Percentiles rank a stretch among this genome's conserved stretches.
phyloP scores from a whole-genome alignment of 169 alveolate genomes.

The Theileria orientalis region DNA sequence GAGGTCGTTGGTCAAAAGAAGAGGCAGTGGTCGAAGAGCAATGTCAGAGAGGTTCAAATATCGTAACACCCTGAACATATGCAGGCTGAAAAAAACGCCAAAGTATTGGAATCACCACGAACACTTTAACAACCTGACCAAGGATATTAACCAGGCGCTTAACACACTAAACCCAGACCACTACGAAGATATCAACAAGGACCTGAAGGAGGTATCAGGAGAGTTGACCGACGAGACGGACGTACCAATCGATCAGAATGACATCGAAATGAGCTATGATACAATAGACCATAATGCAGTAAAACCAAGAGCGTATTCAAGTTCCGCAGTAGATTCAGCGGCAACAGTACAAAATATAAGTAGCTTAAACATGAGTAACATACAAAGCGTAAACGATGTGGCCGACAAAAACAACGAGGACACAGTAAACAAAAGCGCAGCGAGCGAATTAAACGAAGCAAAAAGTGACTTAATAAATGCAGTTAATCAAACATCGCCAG shows the following conservation, averaged over 20 bases:
- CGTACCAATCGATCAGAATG: neutral
- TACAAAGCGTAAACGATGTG: neutral
- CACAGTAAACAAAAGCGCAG: neutral
- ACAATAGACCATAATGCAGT: too few relatives aligned
- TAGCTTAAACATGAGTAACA: neutral
- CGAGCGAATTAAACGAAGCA: neutral
- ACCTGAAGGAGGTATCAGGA: neutral
- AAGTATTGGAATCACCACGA: neutral
- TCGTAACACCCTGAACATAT: constrained; percentile 5
- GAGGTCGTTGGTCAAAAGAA: neutral
- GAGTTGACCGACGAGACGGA: neutral
- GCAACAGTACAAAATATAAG: neutral
- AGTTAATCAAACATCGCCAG: neutral
- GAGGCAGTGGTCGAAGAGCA: neutral
- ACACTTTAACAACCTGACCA: neutral
- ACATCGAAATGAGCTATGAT: neutral
- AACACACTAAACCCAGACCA: neutral
- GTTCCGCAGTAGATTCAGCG: neutral
- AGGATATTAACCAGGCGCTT: neutral
- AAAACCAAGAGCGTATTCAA: neutral
- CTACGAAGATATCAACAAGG: neutral
- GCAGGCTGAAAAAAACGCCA: constrained; percentile 1
- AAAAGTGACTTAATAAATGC: constrained; percentile 4
- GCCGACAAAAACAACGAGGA: neutral
- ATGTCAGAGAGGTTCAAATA: constrained; percentile 10